Percentiles rank a stretch among this genome's conserved stretches.
Evolutionary conservation across 1,284 basidiomycete genomes (phyloP).

Genomic region (Sanghuangporus baumii): DNA sequence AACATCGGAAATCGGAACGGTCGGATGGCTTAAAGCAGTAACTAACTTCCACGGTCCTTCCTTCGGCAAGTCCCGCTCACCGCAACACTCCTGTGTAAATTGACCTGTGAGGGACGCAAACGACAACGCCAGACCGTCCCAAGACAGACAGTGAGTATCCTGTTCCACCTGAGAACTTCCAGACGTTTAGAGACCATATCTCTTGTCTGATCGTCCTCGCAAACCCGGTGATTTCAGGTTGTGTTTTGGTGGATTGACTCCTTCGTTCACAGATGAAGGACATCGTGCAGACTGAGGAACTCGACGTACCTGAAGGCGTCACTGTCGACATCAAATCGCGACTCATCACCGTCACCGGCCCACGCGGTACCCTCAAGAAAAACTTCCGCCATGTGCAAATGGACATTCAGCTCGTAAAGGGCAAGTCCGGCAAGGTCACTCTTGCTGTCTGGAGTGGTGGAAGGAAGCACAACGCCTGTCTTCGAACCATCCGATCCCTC

Average conservation of each 20-base stretch:
- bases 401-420: constrained; percentile 84
- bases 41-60: neutral
- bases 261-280: constrained; percentile 68
- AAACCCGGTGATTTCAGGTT: constrained; percentile 7
- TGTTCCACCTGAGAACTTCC: neutral
- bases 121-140: constrained; percentile 5
- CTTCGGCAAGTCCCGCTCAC: neutral
- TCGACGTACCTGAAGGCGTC: constrained; percentile 84
- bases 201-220: neutral
- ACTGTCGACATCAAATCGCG: constrained; percentile 85
- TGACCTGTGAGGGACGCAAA: neutral
- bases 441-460: constrained; percentile 98
- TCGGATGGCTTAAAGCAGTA: neutral
- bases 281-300: constrained; percentile 91
- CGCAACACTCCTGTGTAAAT: neutral
- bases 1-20: no score
- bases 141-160: constrained; percentile 15
- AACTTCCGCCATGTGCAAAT: constrained; percentile 93
- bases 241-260: constrained; percentile 11
- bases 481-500: constrained; percentile 91
- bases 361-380: constrained; percentile 87
- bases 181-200: neutral
- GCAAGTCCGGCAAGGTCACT: constrained; percentile 74
- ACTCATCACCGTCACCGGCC: constrained; percentile 84
- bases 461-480: constrained; percentile 97